Evolutionary conservation across 208 protist genomes (phyloP), one percentile per base, ranked within the genome.

Genomic region (Phytomonas francai): DNA sequence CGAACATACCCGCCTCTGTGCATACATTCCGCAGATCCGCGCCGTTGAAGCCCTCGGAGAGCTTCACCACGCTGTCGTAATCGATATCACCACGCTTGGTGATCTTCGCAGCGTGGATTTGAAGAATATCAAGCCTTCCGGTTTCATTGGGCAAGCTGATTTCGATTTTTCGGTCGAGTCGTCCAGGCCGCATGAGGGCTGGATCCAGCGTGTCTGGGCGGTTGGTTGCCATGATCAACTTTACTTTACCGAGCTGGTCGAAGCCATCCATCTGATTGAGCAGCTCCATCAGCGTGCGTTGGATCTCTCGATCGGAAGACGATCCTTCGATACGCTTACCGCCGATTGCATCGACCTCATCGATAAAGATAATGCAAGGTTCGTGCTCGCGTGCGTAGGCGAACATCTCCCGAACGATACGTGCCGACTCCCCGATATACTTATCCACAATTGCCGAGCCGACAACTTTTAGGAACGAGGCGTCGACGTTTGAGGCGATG

Each of bases 361-460:
- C 99, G 86, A 99, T 99, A 78, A 99, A 99, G 70, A 99, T 99
- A 69, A 99, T 98, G 80, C 98, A 99, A 14, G 99, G 98, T 86
- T 99, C 83, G 83, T 99, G 97, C 54, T 99, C 97, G 9, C 92
- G 84, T 19, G 95, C 93, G 82, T 97, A 97, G 76, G 93, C 97
- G 83, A 99, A 99, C 98, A 99, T 99, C 75, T 99, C 98, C 49
- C 99, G 92, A 71, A 99, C 97, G 28, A 99, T 82, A 36, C 98
- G 89, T 19, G 98, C 98, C 25, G 89, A 97, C 83, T 99, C 99
- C 63, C 99, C 99, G 84, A 99, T 99, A 88, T 99, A 99, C 85
- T 99, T 99, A 78, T 99, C 98, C 22, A 99, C 98, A 78, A 99
- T 99, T 16, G 98, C 98, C 5, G 89, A 97, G 0, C 95, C 97